Conservation (phyloP, 495 filamentous ascomycete genomes). For the Thermothielavioides terrestris region DNA sequence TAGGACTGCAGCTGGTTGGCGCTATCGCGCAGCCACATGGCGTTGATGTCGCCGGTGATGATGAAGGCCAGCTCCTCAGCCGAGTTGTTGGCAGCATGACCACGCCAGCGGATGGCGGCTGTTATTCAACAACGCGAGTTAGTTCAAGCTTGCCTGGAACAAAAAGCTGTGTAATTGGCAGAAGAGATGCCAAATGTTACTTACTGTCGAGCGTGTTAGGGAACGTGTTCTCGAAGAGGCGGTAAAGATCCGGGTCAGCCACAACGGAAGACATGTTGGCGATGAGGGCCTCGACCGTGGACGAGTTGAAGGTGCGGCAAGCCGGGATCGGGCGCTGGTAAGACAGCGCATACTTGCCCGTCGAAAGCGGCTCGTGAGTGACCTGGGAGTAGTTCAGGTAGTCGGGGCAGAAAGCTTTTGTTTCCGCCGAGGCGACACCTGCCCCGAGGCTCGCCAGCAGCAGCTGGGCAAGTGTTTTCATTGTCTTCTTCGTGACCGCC, state of each 20-base stretch:
- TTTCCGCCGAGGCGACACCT: neutral
- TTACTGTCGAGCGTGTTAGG: slow-evolving; percentile 64
- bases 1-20: slow-evolving; percentile 62
- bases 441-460: neutral
- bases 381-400: slow-evolving; percentile 42
- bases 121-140: too few relatives aligned
- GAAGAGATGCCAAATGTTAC: too few relatives aligned
- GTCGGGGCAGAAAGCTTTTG: slow-evolving; percentile 37
- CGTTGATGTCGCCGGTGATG: slow-evolving; percentile 59
- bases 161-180: too few relatives aligned
- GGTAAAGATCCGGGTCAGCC: slow-evolving; percentile 54
- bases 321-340: slow-evolving; percentile 46
- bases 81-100: slow-evolving; percentile 38
- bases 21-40: slow-evolving; percentile 64
- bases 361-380: slow-evolving; percentile 38
- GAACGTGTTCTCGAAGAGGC: slow-evolving; percentile 56
- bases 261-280: slow-evolving; percentile 40
- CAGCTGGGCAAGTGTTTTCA: neutral
- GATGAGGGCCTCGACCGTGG: slow-evolving; percentile 47
- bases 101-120: slow-evolving; percentile 58
- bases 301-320: slow-evolving; percentile 56
- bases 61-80: slow-evolving; percentile 41
- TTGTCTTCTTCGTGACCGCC: too few relatives aligned
- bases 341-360: slow-evolving; percentile 40
- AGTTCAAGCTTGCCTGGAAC: too few relatives aligned